Evolutionary conservation across 2,329 filamentous ascomycete species (phyloP).

Genomic region (Aureobasidium leucospermi): DNA sequence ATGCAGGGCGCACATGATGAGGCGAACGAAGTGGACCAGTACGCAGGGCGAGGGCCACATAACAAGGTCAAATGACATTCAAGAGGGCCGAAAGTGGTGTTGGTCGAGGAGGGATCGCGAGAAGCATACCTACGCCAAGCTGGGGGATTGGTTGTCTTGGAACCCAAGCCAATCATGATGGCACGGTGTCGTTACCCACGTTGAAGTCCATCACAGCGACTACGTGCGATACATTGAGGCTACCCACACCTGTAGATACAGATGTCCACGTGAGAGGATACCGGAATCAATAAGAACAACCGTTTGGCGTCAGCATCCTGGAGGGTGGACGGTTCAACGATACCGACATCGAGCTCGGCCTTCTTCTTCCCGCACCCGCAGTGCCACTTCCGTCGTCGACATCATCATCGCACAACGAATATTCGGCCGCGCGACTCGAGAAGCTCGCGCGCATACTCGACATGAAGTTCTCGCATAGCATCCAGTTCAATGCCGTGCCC

Average conservation of each 20-base stretch:
- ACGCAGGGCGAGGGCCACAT: not conserved
- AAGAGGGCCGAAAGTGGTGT: not conserved
- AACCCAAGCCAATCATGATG: not conserved
- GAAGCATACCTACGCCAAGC: not conserved
- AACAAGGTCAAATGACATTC: constrained; percentile 2
- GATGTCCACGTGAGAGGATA: constrained; percentile 9
- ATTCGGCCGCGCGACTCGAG: not conserved
- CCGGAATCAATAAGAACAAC: not conserved
- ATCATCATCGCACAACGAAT: constrained; percentile 7
- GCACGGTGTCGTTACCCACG: constrained; percentile 1
- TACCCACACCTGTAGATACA: not conserved
- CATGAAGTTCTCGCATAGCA: constrained; percentile 99
- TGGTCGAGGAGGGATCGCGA: not conserved
- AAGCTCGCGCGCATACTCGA: constrained; percentile 43
- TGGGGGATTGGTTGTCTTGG: not conserved
- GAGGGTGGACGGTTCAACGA: constrained; percentile 8
- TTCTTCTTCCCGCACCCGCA: constrained; percentile 9
- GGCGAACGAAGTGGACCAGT: not conserved
- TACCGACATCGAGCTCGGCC: constrained; percentile 9
- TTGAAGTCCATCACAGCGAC: not conserved
- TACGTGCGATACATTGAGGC: not conserved
- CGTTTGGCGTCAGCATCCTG: not conserved
- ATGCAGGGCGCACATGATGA: not conserved
- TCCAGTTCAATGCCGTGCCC: constrained; percentile 99
- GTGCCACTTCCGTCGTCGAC: constrained; percentile 2